These are phyloP conservation scores for Cryptosporidium canis DNA, from an alignment of 169 alveolate genomes.

Conservation along the genomic window DNA sequence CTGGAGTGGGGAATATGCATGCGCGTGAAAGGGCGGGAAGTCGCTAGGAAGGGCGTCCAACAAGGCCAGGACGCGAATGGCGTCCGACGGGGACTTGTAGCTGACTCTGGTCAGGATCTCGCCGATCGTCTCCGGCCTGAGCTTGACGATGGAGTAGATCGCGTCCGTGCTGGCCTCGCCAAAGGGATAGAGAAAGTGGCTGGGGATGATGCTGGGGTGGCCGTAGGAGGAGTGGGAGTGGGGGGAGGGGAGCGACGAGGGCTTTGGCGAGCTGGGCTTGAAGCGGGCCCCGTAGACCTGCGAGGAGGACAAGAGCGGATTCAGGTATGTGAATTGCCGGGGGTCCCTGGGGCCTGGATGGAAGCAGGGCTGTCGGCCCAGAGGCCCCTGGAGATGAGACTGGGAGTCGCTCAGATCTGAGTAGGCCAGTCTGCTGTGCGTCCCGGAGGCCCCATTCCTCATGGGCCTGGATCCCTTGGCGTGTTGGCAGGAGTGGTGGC, in stretches of 20 bases:
- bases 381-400: too few species aligned
- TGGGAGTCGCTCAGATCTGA: too few species aligned
- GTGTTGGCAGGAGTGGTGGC: too few species aligned
- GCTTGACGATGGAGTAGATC: conserved; percentile 25
- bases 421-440: too few species aligned
- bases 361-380: too few species aligned
- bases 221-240: background rate
- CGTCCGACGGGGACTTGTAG: conserved; percentile 26
- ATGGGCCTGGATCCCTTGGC: too few species aligned
- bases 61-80: conserved; percentile 12
- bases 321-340: too few species aligned
- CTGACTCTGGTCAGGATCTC: conserved; percentile 32
- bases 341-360: too few species aligned
- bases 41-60: conserved; percentile 49
- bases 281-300: too few species aligned
- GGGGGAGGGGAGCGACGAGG: background rate
- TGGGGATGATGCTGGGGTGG: background rate
- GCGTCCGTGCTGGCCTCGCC: conserved; percentile 61
- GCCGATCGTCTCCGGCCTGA: conserved; percentile 71
- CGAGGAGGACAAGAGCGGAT: too few species aligned
- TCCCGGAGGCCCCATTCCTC: too few species aligned
- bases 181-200: conserved; percentile 36
- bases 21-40: conserved; percentile 32
- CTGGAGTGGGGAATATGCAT: conserved; percentile 60
- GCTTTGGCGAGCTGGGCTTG: background rate